These are phyloP conservation scores for Barnettozyma botsteinii DNA, from an alignment of 805 yeast species.

Conservation along the genomic window DNA sequence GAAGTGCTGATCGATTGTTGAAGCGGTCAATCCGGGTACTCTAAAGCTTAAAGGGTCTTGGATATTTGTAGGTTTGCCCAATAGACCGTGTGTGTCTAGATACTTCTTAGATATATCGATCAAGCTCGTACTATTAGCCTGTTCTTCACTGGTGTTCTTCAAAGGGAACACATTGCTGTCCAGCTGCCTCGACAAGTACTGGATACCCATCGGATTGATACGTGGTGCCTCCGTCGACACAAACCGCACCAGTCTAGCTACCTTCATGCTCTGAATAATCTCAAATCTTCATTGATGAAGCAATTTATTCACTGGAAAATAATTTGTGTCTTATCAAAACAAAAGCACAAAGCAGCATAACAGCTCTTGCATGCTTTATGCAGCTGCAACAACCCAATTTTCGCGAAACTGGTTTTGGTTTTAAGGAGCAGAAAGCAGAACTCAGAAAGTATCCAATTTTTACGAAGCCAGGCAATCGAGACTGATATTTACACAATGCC, in stretches of 20 bases:
- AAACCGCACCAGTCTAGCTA: not conserved
- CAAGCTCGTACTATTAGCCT: conserved; percentile 28
- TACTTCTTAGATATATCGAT: conserved; percentile 53
- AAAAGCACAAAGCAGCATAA: not conserved
- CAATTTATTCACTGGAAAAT: not conserved
- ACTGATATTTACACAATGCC: not conserved
- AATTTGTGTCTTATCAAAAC: not conserved
- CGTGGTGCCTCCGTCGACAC: conserved; percentile 34
- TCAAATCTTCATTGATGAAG: not conserved
- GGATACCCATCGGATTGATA: conserved; percentile 75
- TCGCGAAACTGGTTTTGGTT: not conserved
- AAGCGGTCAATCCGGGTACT: conserved; percentile 72
- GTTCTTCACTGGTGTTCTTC: too few relatives aligned
- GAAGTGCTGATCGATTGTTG: conserved; percentile 79
- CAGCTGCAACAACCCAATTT: not conserved
- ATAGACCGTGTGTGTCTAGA: conserved; percentile 54
- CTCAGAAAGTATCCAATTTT: too few relatives aligned
- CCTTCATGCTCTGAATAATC: too few relatives aligned
- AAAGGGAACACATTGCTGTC: conserved; percentile 53
- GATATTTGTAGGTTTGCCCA: conserved; percentile 67
- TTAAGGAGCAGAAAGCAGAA: too few relatives aligned
- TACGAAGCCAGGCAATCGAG: not conserved
- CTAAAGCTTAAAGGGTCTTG: conserved; percentile 52
- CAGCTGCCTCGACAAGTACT: conserved; percentile 56
- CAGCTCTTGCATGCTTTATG: not conserved